These are phyloP conservation scores for Ophiostoma fasciatum DNA, from an alignment of 2,329 filamentous ascomycete species.

Conservation along the genomic window DNA sequence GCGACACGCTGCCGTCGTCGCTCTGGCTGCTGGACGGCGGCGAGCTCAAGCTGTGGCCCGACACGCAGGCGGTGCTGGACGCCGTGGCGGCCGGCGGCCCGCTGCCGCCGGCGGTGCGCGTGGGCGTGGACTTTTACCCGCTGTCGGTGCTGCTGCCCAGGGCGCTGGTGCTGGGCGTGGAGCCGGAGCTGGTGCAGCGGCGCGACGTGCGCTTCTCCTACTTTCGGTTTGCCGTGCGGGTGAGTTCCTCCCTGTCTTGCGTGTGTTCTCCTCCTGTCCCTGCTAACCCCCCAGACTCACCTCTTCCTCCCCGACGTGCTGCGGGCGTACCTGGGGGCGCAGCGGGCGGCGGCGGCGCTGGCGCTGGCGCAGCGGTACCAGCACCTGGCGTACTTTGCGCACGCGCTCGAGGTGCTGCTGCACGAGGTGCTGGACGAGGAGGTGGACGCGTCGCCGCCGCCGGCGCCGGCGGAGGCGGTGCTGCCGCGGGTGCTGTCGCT, in stretches of 20 bases:
- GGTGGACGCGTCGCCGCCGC: slow-evolving; percentile 50
- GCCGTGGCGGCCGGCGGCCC: slow-evolving; percentile 51
- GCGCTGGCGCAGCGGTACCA: slow-evolving; percentile 75
- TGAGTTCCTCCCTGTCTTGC: slow-evolving; percentile 30
- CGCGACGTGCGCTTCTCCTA: slow-evolving; percentile 84
- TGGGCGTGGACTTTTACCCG: slow-evolving; percentile 91
- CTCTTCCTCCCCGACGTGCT: slow-evolving; percentile 84
- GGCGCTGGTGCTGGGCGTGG: slow-evolving; percentile 77
- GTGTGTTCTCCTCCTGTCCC: background rate
- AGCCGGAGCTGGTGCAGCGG: slow-evolving; percentile 85
- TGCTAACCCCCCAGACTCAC: slow-evolving; percentile 49
- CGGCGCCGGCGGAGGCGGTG: slow-evolving; percentile 46
- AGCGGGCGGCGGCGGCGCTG: slow-evolving; percentile 67
- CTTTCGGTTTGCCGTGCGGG: slow-evolving; percentile 74
- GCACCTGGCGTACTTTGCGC: slow-evolving; percentile 77
- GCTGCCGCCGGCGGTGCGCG: slow-evolving; percentile 56
- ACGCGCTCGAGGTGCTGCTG: slow-evolving; percentile 80
- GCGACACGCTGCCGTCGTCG: slow-evolving; percentile 57
- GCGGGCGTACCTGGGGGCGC: slow-evolving; percentile 59
- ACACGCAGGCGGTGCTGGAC: slow-evolving; percentile 69
- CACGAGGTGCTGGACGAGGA: slow-evolving; percentile 92
- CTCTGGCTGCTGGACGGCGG: slow-evolving; percentile 89
- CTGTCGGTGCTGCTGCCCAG: slow-evolving; percentile 78
- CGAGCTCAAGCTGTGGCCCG: slow-evolving; percentile 76
- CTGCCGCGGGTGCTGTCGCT: slow-evolving; percentile 49